Evolutionary conservation across 2,329 filamentous ascomycete genomes (phyloP).

Genomic region (Fusarium sp.): DNA sequence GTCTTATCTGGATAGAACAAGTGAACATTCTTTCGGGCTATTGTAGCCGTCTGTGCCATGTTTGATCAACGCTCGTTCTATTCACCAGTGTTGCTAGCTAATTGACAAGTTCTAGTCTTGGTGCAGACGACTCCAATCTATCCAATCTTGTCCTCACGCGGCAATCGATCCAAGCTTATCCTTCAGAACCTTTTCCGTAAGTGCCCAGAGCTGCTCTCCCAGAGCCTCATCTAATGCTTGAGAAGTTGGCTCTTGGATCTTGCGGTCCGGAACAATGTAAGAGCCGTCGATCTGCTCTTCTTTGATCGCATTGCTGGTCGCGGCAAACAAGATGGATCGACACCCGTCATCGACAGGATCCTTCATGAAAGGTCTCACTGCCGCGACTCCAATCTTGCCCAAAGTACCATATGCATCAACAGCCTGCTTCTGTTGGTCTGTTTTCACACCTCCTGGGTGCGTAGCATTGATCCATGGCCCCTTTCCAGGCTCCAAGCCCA

Average conservation of each 20-base stretch:
- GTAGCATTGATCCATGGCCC: slow-evolving; percentile 13
- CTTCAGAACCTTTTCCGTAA: not conserved
- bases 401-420: slow-evolving; percentile 9
- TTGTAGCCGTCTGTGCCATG: too few relatives aligned
- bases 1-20: too few relatives aligned
- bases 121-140: too few relatives aligned
- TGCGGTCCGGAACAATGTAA: slow-evolving; percentile 9
- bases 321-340: slow-evolving; percentile 9
- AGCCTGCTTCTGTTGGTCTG: slow-evolving; percentile 6
- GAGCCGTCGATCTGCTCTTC: slow-evolving; percentile 5
- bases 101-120: too few relatives aligned
- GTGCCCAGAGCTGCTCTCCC: not conserved
- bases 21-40: too few relatives aligned
- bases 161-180: not conserved
- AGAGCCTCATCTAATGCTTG: slow-evolving; percentile 8
- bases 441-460: slow-evolving; percentile 14
- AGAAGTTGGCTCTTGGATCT: slow-evolving; percentile 1
- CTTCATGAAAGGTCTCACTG: slow-evolving; percentile 5
- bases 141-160: too few relatives aligned
- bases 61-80: too few relatives aligned
- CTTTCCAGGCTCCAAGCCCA: slow-evolving; percentile 8
- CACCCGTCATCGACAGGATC: slow-evolving; percentile 11
- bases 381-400: slow-evolving; percentile 6
- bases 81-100: too few relatives aligned
- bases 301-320: slow-evolving; percentile 1